phyloP scores from a whole-genome alignment of 805 yeast species.

The Metschnikowia anglica region DNA sequence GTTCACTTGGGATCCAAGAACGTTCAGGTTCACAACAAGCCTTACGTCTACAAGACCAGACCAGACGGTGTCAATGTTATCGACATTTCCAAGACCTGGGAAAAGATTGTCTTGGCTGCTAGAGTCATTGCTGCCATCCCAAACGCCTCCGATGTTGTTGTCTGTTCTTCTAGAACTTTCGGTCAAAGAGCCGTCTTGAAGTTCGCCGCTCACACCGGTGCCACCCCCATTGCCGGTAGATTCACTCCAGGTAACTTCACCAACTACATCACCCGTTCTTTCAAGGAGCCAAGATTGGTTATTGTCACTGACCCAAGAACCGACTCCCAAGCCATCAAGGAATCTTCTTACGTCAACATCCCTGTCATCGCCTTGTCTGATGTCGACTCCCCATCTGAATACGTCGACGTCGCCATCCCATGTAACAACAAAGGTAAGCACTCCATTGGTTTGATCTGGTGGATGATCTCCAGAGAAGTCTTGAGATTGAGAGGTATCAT shows the following conservation, averaged over 20 bases:
- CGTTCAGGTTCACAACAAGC: constrained; percentile 98
- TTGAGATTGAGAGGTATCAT: constrained; percentile 97
- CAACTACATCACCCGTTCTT: constrained; percentile 99
- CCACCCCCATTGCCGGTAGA: constrained; percentile 99
- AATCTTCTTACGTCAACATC: constrained; percentile 99
- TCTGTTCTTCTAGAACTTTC: constrained; percentile 97
- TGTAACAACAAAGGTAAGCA: constrained; percentile 99
- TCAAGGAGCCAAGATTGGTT: constrained; percentile 99
- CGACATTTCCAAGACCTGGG: constrained; percentile 99
- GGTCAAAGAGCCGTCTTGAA: constrained; percentile 99
- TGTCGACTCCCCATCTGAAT: constrained; percentile 97
- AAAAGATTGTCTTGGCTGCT: constrained; percentile 98
- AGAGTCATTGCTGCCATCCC: constrained; percentile 99
- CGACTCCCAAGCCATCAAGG: constrained; percentile 99
- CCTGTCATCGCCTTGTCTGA: constrained; percentile 99
- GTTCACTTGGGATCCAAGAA: constrained; percentile 99
- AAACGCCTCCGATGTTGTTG: constrained; percentile 97
- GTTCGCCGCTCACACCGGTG: constrained; percentile 99
- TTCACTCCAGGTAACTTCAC: constrained; percentile 99
- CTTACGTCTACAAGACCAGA: constrained; percentile 97
- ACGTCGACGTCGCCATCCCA: constrained; percentile 99
- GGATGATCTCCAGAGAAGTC: constrained; percentile 98
- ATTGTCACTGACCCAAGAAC: constrained; percentile 99
- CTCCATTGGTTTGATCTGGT: constrained; percentile 99
- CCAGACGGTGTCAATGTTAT: constrained; percentile 99